Conservation (phyloP, 2,329 filamentous ascomycete species). For the Xylariaceae sp. region DNA sequence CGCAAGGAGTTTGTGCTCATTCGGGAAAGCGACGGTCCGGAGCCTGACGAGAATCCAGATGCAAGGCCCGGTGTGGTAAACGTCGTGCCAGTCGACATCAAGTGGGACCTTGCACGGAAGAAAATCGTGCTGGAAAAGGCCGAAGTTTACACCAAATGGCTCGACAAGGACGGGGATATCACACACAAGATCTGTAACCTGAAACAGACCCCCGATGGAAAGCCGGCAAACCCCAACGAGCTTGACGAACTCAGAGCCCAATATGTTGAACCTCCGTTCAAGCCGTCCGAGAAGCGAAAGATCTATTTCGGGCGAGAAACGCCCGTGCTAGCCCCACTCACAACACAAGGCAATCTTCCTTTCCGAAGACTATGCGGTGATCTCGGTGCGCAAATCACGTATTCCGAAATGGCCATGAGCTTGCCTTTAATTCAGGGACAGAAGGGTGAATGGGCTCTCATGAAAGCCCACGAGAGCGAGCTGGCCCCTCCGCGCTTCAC, state of each 20-base stretch:
- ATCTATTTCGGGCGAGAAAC: constrained; percentile 94
- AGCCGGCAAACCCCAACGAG: constrained; percentile 29
- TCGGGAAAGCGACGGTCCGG: constrained; percentile 41
- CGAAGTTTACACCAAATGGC: constrained; percentile 71
- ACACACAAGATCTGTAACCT: constrained; percentile 44
- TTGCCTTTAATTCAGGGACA: constrained; percentile 83
- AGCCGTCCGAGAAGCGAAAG: constrained; percentile 86
- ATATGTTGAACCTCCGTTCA: constrained; percentile 80
- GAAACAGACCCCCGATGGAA: constrained; percentile 38
- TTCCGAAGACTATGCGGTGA: constrained; percentile 87
- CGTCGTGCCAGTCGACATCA: constrained; percentile 61
- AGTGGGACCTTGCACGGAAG: constrained; percentile 69
- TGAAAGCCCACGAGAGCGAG: constrained; percentile 88
- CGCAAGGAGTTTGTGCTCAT: constrained; percentile 73
- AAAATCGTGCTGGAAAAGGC: constrained; percentile 65
- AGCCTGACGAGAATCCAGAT: constrained; percentile 41
- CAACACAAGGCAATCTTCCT: constrained; percentile 92
- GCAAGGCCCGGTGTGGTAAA: constrained; percentile 66
- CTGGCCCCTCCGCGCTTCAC: constrained; percentile 63
- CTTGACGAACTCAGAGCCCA: constrained; percentile 68
- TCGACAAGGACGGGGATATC: constrained; percentile 58
- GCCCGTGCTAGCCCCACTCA: constrained; percentile 86
- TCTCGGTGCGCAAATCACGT: constrained; percentile 86
- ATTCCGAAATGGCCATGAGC: constrained; percentile 97
- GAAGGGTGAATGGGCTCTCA: constrained; percentile 88